Evolutionary conservation across 192 early-diverging fungal genomes (phyloP).

Genomic region (Rhizophagus clarus): DNA sequence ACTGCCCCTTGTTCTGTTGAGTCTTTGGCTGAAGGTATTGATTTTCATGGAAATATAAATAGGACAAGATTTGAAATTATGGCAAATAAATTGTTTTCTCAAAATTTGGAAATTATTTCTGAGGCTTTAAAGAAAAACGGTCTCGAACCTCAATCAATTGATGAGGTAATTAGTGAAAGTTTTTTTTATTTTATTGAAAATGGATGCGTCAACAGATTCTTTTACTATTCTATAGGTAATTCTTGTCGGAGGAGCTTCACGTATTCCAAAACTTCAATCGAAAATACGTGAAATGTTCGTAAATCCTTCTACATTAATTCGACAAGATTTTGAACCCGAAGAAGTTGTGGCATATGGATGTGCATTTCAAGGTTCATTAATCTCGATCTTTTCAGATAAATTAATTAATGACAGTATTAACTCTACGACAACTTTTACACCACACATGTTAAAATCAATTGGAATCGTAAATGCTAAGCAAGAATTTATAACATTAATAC

Average conservation of each 20-base stretch:
- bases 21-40: slow-evolving; percentile 87
- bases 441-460: slow-evolving; percentile 72
- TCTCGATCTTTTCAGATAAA: slow-evolving; percentile 63
- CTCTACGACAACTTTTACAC: slow-evolving; percentile 52
- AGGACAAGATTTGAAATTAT: slow-evolving; percentile 91
- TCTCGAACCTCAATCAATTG: slow-evolving; percentile 72
- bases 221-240: slow-evolving; percentile 64
- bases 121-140: slow-evolving; percentile 68
- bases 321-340: slow-evolving; percentile 86
- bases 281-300: slow-evolving; percentile 74
- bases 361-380: slow-evolving; percentile 84
- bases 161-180: slow-evolving; percentile 50
- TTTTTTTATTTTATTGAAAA: neutral
- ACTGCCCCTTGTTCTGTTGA: slow-evolving; percentile 92
- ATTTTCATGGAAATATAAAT: slow-evolving; percentile 82
- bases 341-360: slow-evolving; percentile 91
- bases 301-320: slow-evolving; percentile 63
- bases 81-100: slow-evolving; percentile 72
- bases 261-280: slow-evolving; percentile 85
- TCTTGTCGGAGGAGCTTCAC: slow-evolving; percentile 83
- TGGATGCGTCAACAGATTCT: neutral
- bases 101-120: slow-evolving; percentile 66
- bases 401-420: slow-evolving; percentile 52
- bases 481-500: slow-evolving; percentile 77
- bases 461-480: slow-evolving; percentile 75